phyloP scores from a whole-genome alignment of 108 stramenopile genomes.

The Nitzschia palea region DNA sequence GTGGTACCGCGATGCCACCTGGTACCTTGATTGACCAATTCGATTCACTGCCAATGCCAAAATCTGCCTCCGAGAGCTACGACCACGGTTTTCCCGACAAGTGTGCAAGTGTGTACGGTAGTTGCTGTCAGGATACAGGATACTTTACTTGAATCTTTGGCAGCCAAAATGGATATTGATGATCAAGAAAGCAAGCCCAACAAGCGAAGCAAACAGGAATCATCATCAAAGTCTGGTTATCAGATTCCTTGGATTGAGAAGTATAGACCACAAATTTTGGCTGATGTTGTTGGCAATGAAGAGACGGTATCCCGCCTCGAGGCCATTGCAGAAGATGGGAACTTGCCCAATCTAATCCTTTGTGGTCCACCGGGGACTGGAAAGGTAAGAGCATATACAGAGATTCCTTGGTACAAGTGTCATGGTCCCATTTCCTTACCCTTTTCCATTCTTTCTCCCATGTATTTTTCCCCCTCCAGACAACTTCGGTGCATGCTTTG shows the following conservation, averaged over 20 bases:
- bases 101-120: too few species aligned
- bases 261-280: conserved; percentile 82
- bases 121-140: too few species aligned
- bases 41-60: too few species aligned
- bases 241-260: conserved; percentile 98
- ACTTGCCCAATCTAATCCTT: conserved; percentile 97
- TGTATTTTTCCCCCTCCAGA: conserved; percentile 31
- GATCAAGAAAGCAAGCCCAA: not conserved
- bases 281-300: conserved; percentile 97
- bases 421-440: too few species aligned
- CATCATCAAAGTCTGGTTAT: conserved; percentile 35
- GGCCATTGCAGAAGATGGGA: conserved; percentile 95
- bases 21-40: too few species aligned
- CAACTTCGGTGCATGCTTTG: conserved; percentile 88
- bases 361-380: conserved; percentile 93
- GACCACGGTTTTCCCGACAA: too few species aligned
- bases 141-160: too few species aligned
- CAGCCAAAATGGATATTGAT: conserved; percentile 7
- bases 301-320: conserved; percentile 89
- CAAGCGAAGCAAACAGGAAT: conserved; percentile 3
- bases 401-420: too few species aligned
- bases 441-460: too few species aligned
- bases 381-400: conserved; percentile 53
- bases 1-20: too few species aligned
- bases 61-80: too few species aligned